Percentiles rank a stretch among this genome's conserved stretches.
These are phyloP conservation scores for Earliella scabrosa DNA, from an alignment of 1,284 basidiomycete species.

Conservation along the genomic window DNA sequence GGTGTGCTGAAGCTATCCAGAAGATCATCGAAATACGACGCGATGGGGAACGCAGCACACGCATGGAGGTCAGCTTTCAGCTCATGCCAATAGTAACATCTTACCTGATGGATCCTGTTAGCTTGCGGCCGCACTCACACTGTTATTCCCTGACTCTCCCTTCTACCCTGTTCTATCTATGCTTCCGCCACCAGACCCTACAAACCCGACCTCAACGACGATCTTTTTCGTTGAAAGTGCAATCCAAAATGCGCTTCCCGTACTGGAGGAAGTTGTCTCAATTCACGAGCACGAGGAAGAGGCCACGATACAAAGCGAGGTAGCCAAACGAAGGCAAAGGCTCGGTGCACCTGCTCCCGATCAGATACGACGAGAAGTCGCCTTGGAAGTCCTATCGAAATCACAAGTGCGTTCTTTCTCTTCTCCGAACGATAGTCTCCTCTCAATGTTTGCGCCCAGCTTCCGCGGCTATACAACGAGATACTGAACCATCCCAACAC, in stretches of 20 bases:
- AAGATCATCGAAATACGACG: slow-evolving; percentile 73
- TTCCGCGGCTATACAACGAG: slow-evolving; percentile 74
- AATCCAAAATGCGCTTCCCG: slow-evolving; percentile 69
- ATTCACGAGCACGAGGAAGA: slow-evolving; percentile 68
- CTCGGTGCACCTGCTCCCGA: slow-evolving; percentile 73
- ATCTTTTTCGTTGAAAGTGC: slow-evolving; percentile 62
- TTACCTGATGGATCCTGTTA: slow-evolving; percentile 33
- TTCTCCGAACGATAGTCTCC: not conserved
- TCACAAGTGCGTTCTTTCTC: slow-evolving; percentile 54
- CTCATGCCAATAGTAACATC: not conserved
- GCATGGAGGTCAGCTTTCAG: slow-evolving; percentile 53
- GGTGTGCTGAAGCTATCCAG: slow-evolving; percentile 82
- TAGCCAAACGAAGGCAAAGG: slow-evolving; percentile 77
- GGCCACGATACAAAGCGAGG: slow-evolving; percentile 59
- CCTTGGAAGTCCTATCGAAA: slow-evolving; percentile 58
- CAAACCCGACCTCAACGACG: slow-evolving; percentile 68
- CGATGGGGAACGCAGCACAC: slow-evolving; percentile 54
- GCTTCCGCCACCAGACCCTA: slow-evolving; percentile 77
- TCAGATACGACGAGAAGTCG: slow-evolving; percentile 69
- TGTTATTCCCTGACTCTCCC: slow-evolving; percentile 79
- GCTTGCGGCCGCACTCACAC: slow-evolving; percentile 70
- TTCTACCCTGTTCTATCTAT: slow-evolving; percentile 67
- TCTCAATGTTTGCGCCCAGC: slow-evolving; percentile 40
- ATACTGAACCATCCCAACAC: slow-evolving; percentile 79
- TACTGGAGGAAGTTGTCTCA: slow-evolving; percentile 69